phyloP scores from a whole-genome alignment of 2,329 filamentous ascomycete species.

The Monosporascus sp. region DNA sequence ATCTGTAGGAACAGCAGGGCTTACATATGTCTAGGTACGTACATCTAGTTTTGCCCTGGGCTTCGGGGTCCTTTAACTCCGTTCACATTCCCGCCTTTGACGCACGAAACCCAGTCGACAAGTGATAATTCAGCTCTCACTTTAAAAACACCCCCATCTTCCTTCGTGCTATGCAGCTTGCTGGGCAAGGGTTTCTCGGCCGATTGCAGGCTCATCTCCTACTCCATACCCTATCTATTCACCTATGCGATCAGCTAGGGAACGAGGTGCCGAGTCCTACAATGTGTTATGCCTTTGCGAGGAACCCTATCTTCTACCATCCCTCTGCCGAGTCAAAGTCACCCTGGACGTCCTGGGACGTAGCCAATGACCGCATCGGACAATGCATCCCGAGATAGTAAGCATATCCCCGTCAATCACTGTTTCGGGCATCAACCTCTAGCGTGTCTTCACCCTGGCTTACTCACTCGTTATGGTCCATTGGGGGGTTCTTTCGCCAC shows the following conservation, averaged over 20 bases:
- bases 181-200: neutral
- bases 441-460: no score
- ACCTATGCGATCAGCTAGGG: neutral
- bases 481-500: no score
- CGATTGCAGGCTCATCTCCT: neutral
- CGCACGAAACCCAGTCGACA: neutral
- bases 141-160: neutral
- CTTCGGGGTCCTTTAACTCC: neutral
- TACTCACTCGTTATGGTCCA: no score
- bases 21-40: neutral
- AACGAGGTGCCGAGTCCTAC: no score
- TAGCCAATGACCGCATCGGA: no score
- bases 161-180: neutral
- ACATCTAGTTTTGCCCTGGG: neutral
- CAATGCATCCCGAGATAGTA: no score
- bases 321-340: neutral
- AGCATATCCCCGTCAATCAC: no score
- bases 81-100: neutral
- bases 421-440: no score
- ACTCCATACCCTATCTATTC: neutral
- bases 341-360: no score
- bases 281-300: no score
- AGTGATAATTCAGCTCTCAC: neutral
- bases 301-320: neutral
- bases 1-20: neutral